Evolutionary conservation across 495 filamentous ascomycete genomes (phyloP), one percentile per base, ranked within the genome.

Genomic region (Hyphodiscus hymeniophilus): DNA sequence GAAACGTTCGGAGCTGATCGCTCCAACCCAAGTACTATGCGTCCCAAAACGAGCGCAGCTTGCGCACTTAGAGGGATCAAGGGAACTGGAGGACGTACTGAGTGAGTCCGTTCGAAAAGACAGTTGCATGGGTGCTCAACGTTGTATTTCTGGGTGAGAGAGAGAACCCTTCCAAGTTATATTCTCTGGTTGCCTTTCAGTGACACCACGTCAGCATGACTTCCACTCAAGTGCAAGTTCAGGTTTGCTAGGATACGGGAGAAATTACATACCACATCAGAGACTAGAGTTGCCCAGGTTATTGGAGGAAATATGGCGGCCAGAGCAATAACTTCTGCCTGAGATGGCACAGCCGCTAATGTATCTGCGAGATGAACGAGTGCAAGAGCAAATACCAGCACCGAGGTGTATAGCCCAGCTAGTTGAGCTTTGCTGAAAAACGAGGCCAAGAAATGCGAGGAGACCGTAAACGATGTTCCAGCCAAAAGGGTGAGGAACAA

Each of bases 391-490:
- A 72, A 66, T 2, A 58, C 57, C 3, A 62, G 49, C 13, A 70
- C 67, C 12, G 57, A 61, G 2, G 65, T 59, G 18, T 65, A 69
- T 35, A 71, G 67, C 10, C 70, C 68, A 10, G 66, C 69, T 0
- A 74, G 60, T 47, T 74, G 68, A 12, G 70, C 68, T 45, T 70
- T 74, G 7, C 56, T 56, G 51, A 74, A 74, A 49, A 72, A 63
- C 26, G 60, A 65, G 1, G 62, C 69, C 30, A 63, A 56, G 18
- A 66, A 63, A 20, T 71, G 62, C 18, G 69, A 66, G 39, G 65
- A 70, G 20, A 57, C 63, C 3, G 65, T 60, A n/a, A 71, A 51
- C 5, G 70, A 57, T 12, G 62, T 48, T 8, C 66, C 66, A 26
- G 62, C 58, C 6, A 70, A 42, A 11, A 74, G 60, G 23, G 66